These are phyloP conservation scores for Collybia mongolica DNA, from an alignment of 768 basidiomycete genomes.

Conservation along the genomic window DNA sequence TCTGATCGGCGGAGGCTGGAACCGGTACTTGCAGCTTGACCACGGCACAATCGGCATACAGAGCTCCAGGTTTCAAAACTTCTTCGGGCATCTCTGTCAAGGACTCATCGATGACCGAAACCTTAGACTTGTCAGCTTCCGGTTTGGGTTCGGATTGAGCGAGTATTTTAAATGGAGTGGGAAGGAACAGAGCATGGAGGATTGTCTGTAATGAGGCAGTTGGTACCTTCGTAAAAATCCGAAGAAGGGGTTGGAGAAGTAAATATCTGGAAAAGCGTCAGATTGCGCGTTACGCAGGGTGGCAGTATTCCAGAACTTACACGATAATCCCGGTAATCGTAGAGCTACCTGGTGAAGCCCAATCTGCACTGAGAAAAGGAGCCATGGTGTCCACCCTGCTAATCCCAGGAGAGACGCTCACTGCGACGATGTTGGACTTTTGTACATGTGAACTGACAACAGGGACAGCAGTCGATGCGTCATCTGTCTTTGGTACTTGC, in stretches of 20 bases:
- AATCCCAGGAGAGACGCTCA: constrained; percentile 75
- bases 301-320: constrained; percentile 37
- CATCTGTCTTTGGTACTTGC: constrained; percentile 45
- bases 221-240: constrained; percentile 70
- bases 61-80: constrained; percentile 72
- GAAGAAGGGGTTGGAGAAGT: constrained; percentile 61
- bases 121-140: constrained; percentile 3
- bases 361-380: constrained; percentile 49
- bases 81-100: constrained; percentile 45
- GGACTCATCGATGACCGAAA: constrained; percentile 12
- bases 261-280: constrained; percentile 50
- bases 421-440: constrained; percentile 72
- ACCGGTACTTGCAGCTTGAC: constrained; percentile 43
- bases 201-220: constrained; percentile 65
- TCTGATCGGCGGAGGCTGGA: constrained; percentile 7
- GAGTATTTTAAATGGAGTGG: constrained; percentile 70
- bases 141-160: constrained; percentile 20
- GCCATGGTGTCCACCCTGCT: constrained; percentile 70
- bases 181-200: constrained; percentile 80
- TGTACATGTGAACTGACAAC: constrained; percentile 39
- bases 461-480: constrained; percentile 32
- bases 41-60: constrained; percentile 77
- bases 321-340: constrained; percentile 39
- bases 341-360: constrained; percentile 36
- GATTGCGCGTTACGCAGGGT: neutral